Evolutionary conservation across 2,329 filamentous ascomycete species (phyloP).

Genomic region (Alternaria brassicae): DNA sequence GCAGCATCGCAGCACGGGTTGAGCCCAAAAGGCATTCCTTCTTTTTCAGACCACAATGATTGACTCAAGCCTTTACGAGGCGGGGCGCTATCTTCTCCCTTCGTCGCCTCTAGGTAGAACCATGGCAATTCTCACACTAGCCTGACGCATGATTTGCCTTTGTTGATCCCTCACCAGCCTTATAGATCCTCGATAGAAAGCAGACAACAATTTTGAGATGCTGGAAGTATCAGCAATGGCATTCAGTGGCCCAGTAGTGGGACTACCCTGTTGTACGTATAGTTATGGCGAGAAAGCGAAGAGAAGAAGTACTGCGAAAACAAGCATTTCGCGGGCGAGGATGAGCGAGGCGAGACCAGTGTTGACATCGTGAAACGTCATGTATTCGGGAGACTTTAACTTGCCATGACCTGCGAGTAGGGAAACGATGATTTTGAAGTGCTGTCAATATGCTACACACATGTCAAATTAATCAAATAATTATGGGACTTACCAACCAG

Average conservation of each 20-base stretch:
- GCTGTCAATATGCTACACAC: background rate
- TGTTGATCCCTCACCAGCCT: constrained; percentile 40
- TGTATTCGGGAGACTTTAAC: constrained; percentile 35
- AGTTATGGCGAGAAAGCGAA: constrained; percentile 36
- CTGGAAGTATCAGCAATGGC: constrained; percentile 40
- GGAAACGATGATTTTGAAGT: constrained; percentile 35
- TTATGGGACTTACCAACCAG: constrained; percentile 33
- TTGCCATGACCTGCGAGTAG: constrained; percentile 35
- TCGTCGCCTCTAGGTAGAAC: background rate
- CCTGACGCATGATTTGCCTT: constrained; percentile 29
- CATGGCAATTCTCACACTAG: constrained; percentile 22
- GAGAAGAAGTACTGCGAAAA: constrained; percentile 38
- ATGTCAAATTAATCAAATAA: background rate
- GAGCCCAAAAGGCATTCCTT: background rate
- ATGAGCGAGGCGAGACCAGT: constrained; percentile 37
- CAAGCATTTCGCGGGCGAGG: constrained; percentile 43
- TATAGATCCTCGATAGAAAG: constrained; percentile 42
- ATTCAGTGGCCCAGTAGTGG: constrained; percentile 26
- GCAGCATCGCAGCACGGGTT: background rate
- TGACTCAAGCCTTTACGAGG: too few species aligned
- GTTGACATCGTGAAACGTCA: constrained; percentile 41
- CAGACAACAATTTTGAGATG: constrained; percentile 36
- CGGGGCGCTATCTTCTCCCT: background rate
- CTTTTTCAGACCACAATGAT: too few species aligned
- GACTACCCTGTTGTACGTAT: constrained; percentile 23